Percentiles rank a stretch among this genome's conserved stretches.
Conservation (phyloP, 23 red algal species). For the Chondrus crispus region DNA sequence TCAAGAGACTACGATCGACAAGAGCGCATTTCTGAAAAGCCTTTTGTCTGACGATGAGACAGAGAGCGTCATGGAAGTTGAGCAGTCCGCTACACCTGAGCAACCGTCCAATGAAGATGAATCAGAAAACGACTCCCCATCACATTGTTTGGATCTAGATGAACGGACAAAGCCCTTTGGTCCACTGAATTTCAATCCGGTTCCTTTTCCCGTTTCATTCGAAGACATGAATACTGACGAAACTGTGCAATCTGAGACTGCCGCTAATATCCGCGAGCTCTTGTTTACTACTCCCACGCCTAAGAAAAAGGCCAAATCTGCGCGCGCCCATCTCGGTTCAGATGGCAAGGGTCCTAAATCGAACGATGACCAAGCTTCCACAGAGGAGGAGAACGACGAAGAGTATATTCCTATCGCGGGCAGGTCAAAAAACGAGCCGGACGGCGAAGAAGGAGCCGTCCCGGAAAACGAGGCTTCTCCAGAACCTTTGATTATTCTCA, state of each 20-base stretch:
- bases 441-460: not conserved
- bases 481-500: conserved; percentile 14
- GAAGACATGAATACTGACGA: conserved; percentile 36
- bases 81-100: not conserved
- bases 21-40: conserved; percentile 1
- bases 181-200: conserved; percentile 30
- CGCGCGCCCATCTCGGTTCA: no score
- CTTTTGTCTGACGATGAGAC: conserved; percentile 20
- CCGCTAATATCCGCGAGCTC: conserved; percentile 1
- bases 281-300: no score
- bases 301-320: no score
- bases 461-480: not conserved
- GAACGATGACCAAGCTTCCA: not conserved
- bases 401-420: no score
- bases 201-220: conserved; percentile 38
- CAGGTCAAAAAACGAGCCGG: no score
- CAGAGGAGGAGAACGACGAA: not conserved
- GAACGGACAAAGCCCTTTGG: conserved; percentile 22
- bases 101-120: not conserved
- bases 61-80: no score
- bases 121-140: not conserved
- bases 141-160: not conserved
- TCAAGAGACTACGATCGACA: conserved; percentile 25
- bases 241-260: conserved; percentile 24
- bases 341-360: not conserved